These are phyloP conservation scores for Sedum album DNA, from an alignment of 164 flowering plant genomes.

Conservation along the genomic window DNA sequence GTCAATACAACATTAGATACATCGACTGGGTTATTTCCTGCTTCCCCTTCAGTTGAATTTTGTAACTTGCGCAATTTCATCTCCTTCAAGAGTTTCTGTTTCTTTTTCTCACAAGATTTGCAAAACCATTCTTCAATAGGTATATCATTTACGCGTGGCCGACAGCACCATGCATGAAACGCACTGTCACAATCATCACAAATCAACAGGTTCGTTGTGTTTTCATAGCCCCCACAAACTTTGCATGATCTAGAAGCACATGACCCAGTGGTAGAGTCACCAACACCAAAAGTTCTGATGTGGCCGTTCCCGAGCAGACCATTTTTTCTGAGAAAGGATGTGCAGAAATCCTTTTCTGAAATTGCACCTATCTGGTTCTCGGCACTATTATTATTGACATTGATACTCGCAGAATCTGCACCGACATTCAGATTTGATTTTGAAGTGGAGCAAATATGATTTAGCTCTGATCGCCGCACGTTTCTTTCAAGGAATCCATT, in stretches of 20 bases:
- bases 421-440: constrained; percentile 46
- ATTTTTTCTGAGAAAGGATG: constrained; percentile 35
- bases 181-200: constrained; percentile 83
- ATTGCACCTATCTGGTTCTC: constrained; percentile 21
- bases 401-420: constrained; percentile 30
- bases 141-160: constrained; percentile 34
- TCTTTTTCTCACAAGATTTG: constrained; percentile 51
- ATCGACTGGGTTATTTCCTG: constrained; percentile 14
- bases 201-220: constrained; percentile 44
- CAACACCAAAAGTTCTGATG: constrained; percentile 14
- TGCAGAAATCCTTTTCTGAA: constrained; percentile 46
- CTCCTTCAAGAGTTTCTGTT: constrained; percentile 29
- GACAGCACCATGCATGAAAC: constrained; percentile 62
- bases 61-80: constrained; percentile 7
- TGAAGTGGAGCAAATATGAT: constrained; percentile 68
- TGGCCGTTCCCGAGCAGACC: constrained; percentile 24
- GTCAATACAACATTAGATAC: constrained; percentile 21
- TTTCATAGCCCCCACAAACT: constrained; percentile 37
- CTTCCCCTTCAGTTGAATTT: constrained; percentile 5
- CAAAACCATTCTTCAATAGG: constrained; percentile 75
- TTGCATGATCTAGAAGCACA: constrained; percentile 39
- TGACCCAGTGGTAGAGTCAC: constrained; percentile 8
- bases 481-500: too few species aligned
- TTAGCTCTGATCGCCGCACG: too few species aligned
- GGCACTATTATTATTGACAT: constrained; percentile 27